A percentile compares a stretch with the other conserved stretches of the same genome.
phyloP scores from a whole-genome alignment of 1,284 basidiomycete genomes.

The Ustanciosporium gigantosporum region DNA sequence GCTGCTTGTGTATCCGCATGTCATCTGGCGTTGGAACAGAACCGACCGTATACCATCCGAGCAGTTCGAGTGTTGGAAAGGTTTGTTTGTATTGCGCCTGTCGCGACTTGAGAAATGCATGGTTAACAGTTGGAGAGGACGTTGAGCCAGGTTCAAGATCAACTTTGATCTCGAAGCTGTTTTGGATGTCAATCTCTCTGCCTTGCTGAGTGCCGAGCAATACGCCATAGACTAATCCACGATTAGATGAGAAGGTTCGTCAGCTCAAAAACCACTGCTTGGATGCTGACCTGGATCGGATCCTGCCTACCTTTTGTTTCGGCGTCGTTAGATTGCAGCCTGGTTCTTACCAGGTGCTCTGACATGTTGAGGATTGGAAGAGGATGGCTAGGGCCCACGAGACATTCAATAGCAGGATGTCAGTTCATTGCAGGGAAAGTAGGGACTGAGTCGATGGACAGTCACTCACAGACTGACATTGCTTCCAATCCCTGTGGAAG shows the following conservation, averaged over 20 bases:
- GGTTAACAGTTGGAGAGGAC: constrained; percentile 18
- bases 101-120: constrained; percentile 74
- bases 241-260: no score
- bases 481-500: constrained; percentile 21
- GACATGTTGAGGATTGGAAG: constrained; percentile 95
- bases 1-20: constrained; percentile 77
- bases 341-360: constrained; percentile 85
- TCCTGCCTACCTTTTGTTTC: constrained; percentile 14
- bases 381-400: constrained; percentile 74
- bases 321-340: constrained; percentile 66
- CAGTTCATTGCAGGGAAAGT: neutral
- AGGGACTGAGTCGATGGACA: no score
- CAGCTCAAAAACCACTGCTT: neutral
- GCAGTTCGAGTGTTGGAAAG: constrained; percentile 91
- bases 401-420: neutral
- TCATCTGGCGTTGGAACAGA: constrained; percentile 72
- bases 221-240: constrained; percentile 75
- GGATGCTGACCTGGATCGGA: no score
- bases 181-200: constrained; percentile 91
- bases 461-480: constrained; percentile 31
- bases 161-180: constrained; percentile 86
- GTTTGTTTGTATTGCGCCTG: constrained; percentile 96
- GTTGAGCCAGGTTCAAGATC: constrained; percentile 8
- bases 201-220: constrained; percentile 92
- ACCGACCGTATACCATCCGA: constrained; percentile 94